Evolutionary conservation across 345 rosid species (phyloP), one percentile per base, ranked within the genome.

Genomic region (Acer saccharum): DNA sequence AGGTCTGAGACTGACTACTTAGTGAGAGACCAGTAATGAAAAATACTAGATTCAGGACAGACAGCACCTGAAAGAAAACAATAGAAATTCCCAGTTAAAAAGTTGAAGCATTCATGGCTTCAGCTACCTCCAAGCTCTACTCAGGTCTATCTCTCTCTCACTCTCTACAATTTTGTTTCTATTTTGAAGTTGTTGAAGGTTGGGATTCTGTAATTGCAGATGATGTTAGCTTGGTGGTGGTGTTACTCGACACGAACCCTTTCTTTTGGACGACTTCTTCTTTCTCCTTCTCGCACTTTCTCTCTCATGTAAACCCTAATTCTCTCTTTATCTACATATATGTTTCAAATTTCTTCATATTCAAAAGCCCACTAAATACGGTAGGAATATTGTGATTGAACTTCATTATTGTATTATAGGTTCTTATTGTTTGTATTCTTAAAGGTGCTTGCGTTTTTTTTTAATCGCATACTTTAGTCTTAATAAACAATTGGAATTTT

Each of bases 231-330:
- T 88, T 92, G 29, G 79, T 91, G 69, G 87, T 93, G 68, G 92
- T 93, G 73, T 78, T 94, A 80, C 82, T 95, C 10, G 99, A 93
- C 80, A 81, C 94, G 20, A 93, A 93, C 71, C 99, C 99, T 1
- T 84, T 92, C 78, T 95, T 93, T 82, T 95, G 98, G 98, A 82
- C 88, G 79, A 43, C 88, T 25, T 86, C 92, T 21, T 80, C 97
- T 66, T 81, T 87, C 81, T 79, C 87, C 3, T 93, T 93, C 85
- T 84, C 89, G 78, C 95, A 85, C 50, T 91, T 95, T 71, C 88
- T 95, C 72, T 92, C 98, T 73, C 98, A 93, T 43, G 98, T 94
- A 90, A 86, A 75, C 46, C 72, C 54, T 74, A 79, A 60, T 55
- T 78, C 69, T 46, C 39, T 57, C 62, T 35, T 35, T 35, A 4